Base-by-base conservation (phyloP, 495 filamentous ascomycete genomes). In the Emericellopsis terricola region DNA sequence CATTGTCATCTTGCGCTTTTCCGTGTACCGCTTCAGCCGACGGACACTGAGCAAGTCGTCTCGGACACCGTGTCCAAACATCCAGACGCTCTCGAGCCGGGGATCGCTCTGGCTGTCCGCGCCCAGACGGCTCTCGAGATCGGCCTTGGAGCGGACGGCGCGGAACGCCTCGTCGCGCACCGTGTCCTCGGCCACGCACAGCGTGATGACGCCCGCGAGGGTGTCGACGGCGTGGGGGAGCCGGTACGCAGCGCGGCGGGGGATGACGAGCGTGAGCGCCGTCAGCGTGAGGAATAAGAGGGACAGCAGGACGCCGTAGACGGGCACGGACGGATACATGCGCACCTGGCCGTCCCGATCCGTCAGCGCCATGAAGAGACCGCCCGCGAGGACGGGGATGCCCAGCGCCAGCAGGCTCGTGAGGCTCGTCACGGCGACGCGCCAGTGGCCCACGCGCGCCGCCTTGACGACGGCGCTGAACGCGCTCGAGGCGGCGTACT, bases 291-390 rank as follows among this genome's bases (percentile, higher is more conserved):
- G 50, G 14, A 72, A 63, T 37, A 85, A 71, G 10, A 92, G 41
- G 1, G 60, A 57, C 28, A 83, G 66, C 41, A 89, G 69, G 33
- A 71, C 64, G 41, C 72, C 67, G 8, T 79, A 86, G 15, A 68
- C 76, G 0, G 79, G 64, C 42, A 79, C 59, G 28, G 76, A 66
- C 6, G 81, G 69, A 28, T 68, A 70, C 47, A 91, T 77, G 37
- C 71, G 71, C 29, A 82, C 65, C 33, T 19, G 14, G 6, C 51
- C 39, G 8, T 55, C 39, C 7, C 62, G 54, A 28, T 69, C 65
- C 38, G 71, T 84, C 34, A 89, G 67, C 0, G 83, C 76, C 55
- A 85, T 76, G 56, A 93, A 91, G 18, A 79, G 51, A 7, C 82
- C 85, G 14, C 83, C 83, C 0, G 67, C 73, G 13, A 92, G 63